Conservation (phyloP, 2,329 filamentous ascomycete genomes). For the Phaeosphaeria sp. region DNA sequence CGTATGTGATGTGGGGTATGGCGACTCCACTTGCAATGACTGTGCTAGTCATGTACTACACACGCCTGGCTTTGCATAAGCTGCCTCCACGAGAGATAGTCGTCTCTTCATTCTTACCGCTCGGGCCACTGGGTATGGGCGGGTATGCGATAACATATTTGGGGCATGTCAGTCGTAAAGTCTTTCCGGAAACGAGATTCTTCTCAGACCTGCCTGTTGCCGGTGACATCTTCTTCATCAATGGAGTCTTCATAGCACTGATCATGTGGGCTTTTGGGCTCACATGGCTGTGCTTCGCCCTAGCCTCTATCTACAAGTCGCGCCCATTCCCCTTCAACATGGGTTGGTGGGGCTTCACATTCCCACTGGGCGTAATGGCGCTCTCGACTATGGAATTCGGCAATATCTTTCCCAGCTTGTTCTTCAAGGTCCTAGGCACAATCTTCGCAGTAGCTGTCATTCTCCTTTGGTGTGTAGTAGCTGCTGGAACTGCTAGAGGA, state of each 20-base stretch:
- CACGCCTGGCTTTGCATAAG: slow-evolving; percentile 70
- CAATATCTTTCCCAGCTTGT: slow-evolving; percentile 59
- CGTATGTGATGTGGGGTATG: slow-evolving; percentile 73
- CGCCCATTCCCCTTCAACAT: slow-evolving; percentile 65
- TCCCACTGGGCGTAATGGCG: slow-evolving; percentile 65
- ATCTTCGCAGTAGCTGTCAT: slow-evolving; percentile 60
- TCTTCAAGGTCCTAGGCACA: slow-evolving; percentile 65
- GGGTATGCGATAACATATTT: slow-evolving; percentile 65
- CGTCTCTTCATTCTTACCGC: slow-evolving; percentile 70
- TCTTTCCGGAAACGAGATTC: slow-evolving; percentile 51
- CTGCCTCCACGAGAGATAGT: slow-evolving; percentile 71
- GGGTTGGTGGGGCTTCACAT: slow-evolving; percentile 68
- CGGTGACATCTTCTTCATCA: slow-evolving; percentile 61
- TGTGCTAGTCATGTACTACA: slow-evolving; percentile 72
- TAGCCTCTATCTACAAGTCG: slow-evolving; percentile 55
- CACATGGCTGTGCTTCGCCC: slow-evolving; percentile 62
- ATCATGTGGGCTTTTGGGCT: slow-evolving; percentile 65
- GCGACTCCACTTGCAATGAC: slow-evolving; percentile 66
- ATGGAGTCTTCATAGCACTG: slow-evolving; percentile 61
- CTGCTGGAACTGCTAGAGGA: slow-evolving; percentile 56
- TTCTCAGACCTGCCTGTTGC: slow-evolving; percentile 49
- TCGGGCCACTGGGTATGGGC: slow-evolving; percentile 71
- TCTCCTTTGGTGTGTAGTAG: slow-evolving; percentile 63
- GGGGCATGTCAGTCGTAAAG: slow-evolving; percentile 49
- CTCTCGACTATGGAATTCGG: slow-evolving; percentile 57